Evolutionary conservation across 1,284 basidiomycete genomes (phyloP).

Genomic region (Moesziomyces antarcticus): DNA sequence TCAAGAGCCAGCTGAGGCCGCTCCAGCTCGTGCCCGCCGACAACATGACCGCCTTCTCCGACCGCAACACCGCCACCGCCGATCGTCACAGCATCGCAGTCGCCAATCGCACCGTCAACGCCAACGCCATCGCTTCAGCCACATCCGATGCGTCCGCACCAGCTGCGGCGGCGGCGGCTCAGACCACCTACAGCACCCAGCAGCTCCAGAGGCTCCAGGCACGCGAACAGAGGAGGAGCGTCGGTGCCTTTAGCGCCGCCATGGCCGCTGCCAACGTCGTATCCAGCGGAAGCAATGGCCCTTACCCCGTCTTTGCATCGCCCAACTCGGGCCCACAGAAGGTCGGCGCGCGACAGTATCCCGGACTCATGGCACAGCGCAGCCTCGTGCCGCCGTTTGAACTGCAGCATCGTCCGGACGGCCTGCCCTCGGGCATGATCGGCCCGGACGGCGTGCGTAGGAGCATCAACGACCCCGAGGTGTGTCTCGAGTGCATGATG

Average conservation of each 20-base stretch:
- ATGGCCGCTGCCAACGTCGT: constrained; percentile 54
- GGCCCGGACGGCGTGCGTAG: constrained; percentile 60
- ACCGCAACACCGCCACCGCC: constrained; percentile 15
- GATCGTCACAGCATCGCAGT: constrained; percentile 18
- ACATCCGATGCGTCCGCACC: constrained; percentile 7
- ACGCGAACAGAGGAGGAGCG: constrained; percentile 56
- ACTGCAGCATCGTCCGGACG: constrained; percentile 64
- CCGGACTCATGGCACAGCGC: constrained; percentile 63
- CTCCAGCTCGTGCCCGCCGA: constrained; percentile 54
- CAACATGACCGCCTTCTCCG: constrained; percentile 15
- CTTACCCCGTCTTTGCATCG: constrained; percentile 59
- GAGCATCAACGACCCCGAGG: constrained; percentile 72
- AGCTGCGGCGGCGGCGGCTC: not conserved
- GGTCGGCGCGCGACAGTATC: constrained; percentile 52
- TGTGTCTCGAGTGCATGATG: constrained; percentile 98
- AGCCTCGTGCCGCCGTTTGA: constrained; percentile 66
- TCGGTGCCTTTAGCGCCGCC: constrained; percentile 56
- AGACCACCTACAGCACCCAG: constrained; percentile 52
- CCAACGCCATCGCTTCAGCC: constrained; percentile 3
- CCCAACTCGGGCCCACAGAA: constrained; percentile 30
- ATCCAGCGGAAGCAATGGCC: constrained; percentile 58
- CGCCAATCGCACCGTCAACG: constrained; percentile 16
- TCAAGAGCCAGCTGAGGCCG: constrained; percentile 49
- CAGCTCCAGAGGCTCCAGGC: constrained; percentile 60
- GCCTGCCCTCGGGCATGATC: constrained; percentile 57